Evolutionary conservation across 352 stramenopile genomes (phyloP), one percentile per base, ranked within the genome.

Genomic region (Phytophthora fragariaefolia): DNA sequence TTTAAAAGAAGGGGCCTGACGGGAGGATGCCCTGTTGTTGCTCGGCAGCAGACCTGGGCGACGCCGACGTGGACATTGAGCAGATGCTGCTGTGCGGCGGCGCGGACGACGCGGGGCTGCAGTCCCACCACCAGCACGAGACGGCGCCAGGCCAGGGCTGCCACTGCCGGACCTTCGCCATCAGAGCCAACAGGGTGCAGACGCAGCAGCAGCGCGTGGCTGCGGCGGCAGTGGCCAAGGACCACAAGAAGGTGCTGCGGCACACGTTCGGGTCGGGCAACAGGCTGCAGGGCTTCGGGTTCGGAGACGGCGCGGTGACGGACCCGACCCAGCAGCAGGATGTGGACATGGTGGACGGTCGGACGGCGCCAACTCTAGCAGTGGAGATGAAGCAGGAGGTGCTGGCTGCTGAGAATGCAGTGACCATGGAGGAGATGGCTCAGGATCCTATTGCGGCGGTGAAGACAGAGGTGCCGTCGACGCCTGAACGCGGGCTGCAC

Each of bases 181-280:
- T 82, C 20, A 53, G 18, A 58, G 71, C 71, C 18, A 79, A 74
- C 23, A 54, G 61, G 17, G 76, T 76, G n/a, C 59, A 77, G 20
- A 34, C 67, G 2, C 72, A 65, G 26, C 47, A 69, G 45, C 53
- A 79, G 20, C 30, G 32, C 40, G 52, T 63, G 8, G 57, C 23
- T 18, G 58, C 46, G 5, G 49, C 46, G 0, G 45, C 66, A n/a
- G 61, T 48, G 7, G 71, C 74, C 0, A 79, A 73, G 7, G 70
- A 77, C 34, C 83, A 86, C 40, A 81, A 77, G 6, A 77, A 71
- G 20, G 78, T 79, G 3, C 53, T 91, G 50, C 75, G 66, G 10
- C 83, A 85, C 8, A 91, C 80, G 32, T 91, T 93, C 36, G 83
- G 83, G 17, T 57, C 63, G 2, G 69, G 66, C 6, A 79, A 87